Evolutionary conservation across 2,329 filamentous ascomycete species (phyloP).

Genomic region (Xylaria sp.): DNA sequence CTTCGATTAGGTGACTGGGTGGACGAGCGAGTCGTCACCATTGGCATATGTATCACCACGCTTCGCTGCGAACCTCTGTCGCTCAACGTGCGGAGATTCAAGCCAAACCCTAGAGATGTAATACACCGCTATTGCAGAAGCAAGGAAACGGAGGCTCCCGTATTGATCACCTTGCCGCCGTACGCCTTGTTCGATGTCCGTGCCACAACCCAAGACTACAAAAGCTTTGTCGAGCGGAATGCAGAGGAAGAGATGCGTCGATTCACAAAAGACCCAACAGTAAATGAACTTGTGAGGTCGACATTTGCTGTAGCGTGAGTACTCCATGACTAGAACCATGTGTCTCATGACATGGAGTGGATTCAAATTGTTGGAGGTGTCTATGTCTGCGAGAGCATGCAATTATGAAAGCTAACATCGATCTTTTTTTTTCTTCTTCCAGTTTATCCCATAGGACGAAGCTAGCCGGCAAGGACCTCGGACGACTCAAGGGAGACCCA

Average conservation of each 20-base stretch:
- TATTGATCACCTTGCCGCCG: slow-evolving; percentile 49
- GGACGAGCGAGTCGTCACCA: slow-evolving; percentile 45
- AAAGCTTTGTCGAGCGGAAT: slow-evolving; percentile 52
- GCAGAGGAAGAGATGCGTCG: slow-evolving; percentile 48
- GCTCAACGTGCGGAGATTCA: slow-evolving; percentile 57
- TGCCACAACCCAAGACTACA: slow-evolving; percentile 50
- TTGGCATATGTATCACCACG: slow-evolving; percentile 55
- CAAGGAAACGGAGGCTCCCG: slow-evolving; percentile 40
- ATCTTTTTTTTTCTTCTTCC: neutral
- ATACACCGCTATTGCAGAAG: slow-evolving; percentile 55
- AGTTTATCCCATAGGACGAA: slow-evolving; percentile 31
- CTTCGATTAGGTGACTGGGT: slow-evolving; percentile 51
- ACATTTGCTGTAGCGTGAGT: slow-evolving; percentile 49
- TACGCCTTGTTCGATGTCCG: slow-evolving; percentile 57
- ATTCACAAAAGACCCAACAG: slow-evolving; percentile 39
- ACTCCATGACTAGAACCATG: neutral
- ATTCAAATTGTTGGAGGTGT: neutral
- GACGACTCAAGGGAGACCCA: slow-evolving; percentile 43
- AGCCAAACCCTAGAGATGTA: slow-evolving; percentile 52
- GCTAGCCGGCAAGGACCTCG: slow-evolving; percentile 23
- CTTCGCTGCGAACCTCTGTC: slow-evolving; percentile 51
- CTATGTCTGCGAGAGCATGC: neutral
- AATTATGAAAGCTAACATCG: slow-evolving; percentile 17
- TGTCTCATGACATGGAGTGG: slow-evolving; percentile 12
- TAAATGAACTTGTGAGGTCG: slow-evolving; percentile 46